A percentile compares a stretch with the other conserved stretches of the same genome.
Evolutionary conservation across 106 monocot species (phyloP).

Genomic region (Dactylorhiza incarnata): DNA sequence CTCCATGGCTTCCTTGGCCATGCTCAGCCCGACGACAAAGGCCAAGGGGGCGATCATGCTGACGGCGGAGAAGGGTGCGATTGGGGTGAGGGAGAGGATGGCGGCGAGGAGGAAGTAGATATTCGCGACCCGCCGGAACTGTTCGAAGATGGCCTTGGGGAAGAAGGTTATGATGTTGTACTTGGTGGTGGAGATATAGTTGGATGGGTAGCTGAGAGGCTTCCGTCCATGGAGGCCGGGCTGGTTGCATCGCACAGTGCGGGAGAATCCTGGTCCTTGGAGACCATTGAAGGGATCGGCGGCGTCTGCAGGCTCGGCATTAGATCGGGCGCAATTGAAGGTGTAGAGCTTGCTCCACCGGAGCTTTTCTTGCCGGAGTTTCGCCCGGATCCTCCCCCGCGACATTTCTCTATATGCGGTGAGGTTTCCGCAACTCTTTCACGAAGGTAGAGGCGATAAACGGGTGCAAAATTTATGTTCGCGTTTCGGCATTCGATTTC

Average conservation of each 20-base stretch:
- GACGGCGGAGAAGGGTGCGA: constrained; percentile 62
- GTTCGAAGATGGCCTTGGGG: constrained; percentile 88
- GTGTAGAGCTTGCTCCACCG: constrained; percentile 53
- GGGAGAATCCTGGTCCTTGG: constrained; percentile 73
- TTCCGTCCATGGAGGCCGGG: constrained; percentile 24
- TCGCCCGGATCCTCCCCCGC: not conserved
- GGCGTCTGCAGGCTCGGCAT: not conserved
- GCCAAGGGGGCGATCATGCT: constrained; percentile 76
- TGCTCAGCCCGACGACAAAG: constrained; percentile 73
- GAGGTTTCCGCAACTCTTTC: not conserved
- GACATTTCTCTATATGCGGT: not conserved
- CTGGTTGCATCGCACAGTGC: constrained; percentile 51
- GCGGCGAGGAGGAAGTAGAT: constrained; percentile 83
- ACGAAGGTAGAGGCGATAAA: not conserved
- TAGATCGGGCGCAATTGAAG: constrained; percentile 33
- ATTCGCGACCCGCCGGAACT: constrained; percentile 89
- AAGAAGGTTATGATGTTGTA: constrained; percentile 86
- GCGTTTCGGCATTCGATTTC: not conserved
- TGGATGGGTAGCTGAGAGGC: constrained; percentile 40
- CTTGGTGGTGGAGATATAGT: constrained; percentile 79
- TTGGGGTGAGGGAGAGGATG: constrained; percentile 44
- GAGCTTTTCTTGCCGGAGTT: constrained; percentile 25
- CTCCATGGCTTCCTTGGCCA: constrained; percentile 87
- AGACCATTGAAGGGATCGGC: constrained; percentile 17
- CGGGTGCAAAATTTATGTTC: too few relatives aligned